Percentiles rank a stretch among this genome's conserved stretches.
Conservation (phyloP, 2,329 filamentous ascomycete genomes). For the Fusarium buharicum region DNA sequence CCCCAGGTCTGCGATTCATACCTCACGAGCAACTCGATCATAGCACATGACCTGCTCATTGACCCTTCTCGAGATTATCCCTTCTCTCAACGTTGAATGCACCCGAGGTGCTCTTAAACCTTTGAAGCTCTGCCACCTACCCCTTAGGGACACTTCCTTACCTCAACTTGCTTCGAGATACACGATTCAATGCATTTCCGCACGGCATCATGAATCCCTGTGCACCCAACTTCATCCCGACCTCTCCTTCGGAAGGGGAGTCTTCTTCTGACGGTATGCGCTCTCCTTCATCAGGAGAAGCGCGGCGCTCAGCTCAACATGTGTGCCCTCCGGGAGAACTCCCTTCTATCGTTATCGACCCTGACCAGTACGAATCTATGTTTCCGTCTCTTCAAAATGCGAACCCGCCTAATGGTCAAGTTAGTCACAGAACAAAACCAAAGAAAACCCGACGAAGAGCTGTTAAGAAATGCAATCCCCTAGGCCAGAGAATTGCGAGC, state of each 20-base stretch:
- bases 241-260: slow-evolving; percentile 7
- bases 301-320: background rate
- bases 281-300: slow-evolving; percentile 8
- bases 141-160: background rate
- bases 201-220: slow-evolving; percentile 45
- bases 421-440: background rate
- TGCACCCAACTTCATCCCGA: slow-evolving; percentile 45
- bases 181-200: background rate
- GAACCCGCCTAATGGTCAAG: slow-evolving; percentile 5
- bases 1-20: background rate
- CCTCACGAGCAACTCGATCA: background rate
- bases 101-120: background rate
- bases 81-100: background rate
- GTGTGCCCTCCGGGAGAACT: background rate
- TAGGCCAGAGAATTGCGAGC: background rate
- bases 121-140: background rate
- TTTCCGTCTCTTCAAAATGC: slow-evolving; percentile 34
- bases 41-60: background rate
- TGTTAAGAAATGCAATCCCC: background rate
- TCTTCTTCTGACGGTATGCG: background rate
- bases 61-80: background rate
- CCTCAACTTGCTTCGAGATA: background rate
- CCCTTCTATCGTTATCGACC: slow-evolving; percentile 25
- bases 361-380: slow-evolving; percentile 40
- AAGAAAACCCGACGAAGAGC: slow-evolving; percentile 4